These are phyloP conservation scores for Suillus alpinus DNA, from an alignment of 768 basidiomycete species.

Conservation along the genomic window DNA sequence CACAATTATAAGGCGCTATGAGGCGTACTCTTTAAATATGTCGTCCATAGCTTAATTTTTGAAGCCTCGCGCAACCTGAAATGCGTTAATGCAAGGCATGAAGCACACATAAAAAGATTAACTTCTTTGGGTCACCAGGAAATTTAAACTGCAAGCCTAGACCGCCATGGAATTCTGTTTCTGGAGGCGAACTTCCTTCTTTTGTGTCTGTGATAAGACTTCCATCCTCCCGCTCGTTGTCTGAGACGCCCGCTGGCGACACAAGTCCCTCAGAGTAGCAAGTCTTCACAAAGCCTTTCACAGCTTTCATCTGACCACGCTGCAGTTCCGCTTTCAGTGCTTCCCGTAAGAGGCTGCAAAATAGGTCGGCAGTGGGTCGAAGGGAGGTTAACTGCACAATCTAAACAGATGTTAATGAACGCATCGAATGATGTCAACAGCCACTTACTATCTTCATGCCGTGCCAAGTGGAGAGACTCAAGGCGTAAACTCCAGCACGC, in stretches of 20 bases:
- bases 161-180: conserved; percentile 69
- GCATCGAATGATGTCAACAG: not conserved
- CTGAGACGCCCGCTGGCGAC: conserved; percentile 52
- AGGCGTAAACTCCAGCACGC: conserved; percentile 92
- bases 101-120: conserved; percentile 21
- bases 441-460: conserved; percentile 79
- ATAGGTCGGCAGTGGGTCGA: conserved; percentile 88
- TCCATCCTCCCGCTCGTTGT: conserved; percentile 68
- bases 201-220: conserved; percentile 56
- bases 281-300: conserved; percentile 87
- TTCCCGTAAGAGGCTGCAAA: conserved; percentile 86
- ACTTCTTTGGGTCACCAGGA: conserved; percentile 93
- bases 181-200: conserved; percentile 42
- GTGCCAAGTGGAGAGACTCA: conserved; percentile 93
- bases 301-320: conserved; percentile 88
- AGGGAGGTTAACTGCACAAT: conserved; percentile 92
- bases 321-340: conserved; percentile 88
- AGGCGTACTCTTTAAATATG: conserved; percentile 74
- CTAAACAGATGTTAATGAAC: conserved; percentile 32
- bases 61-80: conserved; percentile 81
- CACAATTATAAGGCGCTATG: not conserved
- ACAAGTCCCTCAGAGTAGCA: conserved; percentile 94
- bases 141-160: conserved; percentile 84
- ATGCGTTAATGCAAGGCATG: conserved; percentile 11
- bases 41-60: conserved; percentile 94